Evolutionary conservation across 768 basidiomycete species (phyloP), one percentile per base, ranked within the genome.

Genomic region (Leucosporidium creatinivorum): DNA sequence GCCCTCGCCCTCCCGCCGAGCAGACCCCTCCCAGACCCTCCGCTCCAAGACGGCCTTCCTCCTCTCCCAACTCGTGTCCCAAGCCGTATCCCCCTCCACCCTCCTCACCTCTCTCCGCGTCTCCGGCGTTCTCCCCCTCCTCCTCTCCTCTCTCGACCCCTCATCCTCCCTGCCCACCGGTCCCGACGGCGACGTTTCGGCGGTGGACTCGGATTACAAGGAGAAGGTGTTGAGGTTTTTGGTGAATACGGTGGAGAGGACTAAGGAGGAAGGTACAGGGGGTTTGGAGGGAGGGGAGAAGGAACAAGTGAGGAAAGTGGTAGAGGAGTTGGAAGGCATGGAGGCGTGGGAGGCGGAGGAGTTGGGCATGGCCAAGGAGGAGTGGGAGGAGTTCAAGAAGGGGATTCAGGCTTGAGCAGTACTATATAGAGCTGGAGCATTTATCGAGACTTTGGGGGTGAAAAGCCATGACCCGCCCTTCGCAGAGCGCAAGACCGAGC

Each of bases 41-140:
- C 86, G 91, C 25, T 83, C 90, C 62, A 93, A 93, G 76, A 81
- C 84, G 0, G 82, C 84, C 5, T 93, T 92, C 79, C 83, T 93
- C 23, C 81, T 93, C 48, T 85, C 85, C 75, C 79, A 84, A 0
- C 84, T 93, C 61, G 83, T 91, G 58, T 79, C 83, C 0, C 87
- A 87, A 3, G 79, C 76, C 30, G 5, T 58, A 2, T 9, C 52
- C 23, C 58, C 69, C 1, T 9, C 59, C 10, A 23, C 58, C 12
- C 58, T 67, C 55, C 15, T 67, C 13, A 1, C 15, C 25, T 51
- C 66, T 15, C 64, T 73, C 39, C 60, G 69, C 19, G 50, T 65
- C 25, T 31, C 58, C 25, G 30, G 55, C 33, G 50, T 68, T 33
- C 51, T 71, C 15, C 25, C 60, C 39, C 56, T 61, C 39, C 59